Evolutionary conservation across 2,329 filamentous ascomycete genomes (phyloP).

Genomic region (Fusarium avenaceum): DNA sequence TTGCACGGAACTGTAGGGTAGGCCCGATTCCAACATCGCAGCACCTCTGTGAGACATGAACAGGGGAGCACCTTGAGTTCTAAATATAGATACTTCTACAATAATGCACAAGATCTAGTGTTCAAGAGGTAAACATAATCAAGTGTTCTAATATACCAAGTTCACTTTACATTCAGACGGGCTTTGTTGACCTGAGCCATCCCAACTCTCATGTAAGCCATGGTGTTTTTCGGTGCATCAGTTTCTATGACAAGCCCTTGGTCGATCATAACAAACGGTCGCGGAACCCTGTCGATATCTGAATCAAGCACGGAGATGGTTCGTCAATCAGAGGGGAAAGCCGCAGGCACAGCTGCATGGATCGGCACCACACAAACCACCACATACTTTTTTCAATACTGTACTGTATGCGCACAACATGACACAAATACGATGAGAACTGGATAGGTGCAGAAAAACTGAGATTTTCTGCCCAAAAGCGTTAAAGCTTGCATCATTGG

Average conservation of each 20-base stretch:
- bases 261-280: conserved; percentile 14
- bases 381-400: not conserved
- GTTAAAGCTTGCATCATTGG: not conserved
- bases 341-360: conserved; percentile 32
- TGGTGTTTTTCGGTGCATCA: not conserved
- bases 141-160: too few species aligned
- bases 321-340: conserved; percentile 29
- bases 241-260: not conserved
- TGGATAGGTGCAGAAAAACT: conserved; percentile 16
- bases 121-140: too few species aligned
- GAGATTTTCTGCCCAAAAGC: conserved; percentile 12
- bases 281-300: conserved; percentile 23
- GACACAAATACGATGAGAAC: conserved; percentile 22
- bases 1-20: too few species aligned
- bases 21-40: too few species aligned
- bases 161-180: too few species aligned
- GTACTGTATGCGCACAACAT: conserved; percentile 16
- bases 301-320: conserved; percentile 29
- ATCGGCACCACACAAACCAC: conserved; percentile 30
- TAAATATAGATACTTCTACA: too few species aligned
- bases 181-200: not conserved
- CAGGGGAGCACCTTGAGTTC: too few species aligned
- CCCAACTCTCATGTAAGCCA: not conserved
- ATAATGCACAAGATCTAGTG: too few species aligned
- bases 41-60: too few species aligned